A percentile compares a stretch with the other conserved stretches of the same genome.
These are phyloP conservation scores for Ceratocystis ficicola DNA, from an alignment of 2,329 filamentous ascomycete species.

Conservation along the genomic window DNA sequence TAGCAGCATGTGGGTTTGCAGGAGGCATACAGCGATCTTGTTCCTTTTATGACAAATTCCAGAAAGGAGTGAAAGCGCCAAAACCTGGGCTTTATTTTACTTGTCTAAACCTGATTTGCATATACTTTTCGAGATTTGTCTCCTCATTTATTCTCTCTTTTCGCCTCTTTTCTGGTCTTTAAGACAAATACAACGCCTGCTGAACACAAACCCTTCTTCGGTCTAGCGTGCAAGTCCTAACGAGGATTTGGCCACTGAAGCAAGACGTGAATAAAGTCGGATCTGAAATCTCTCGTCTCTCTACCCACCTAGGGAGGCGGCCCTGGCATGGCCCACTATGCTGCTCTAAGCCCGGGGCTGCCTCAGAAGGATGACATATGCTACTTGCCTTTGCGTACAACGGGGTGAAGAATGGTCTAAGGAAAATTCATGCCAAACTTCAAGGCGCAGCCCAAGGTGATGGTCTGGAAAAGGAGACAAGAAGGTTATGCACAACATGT, in stretches of 20 bases:
- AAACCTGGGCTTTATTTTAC: neutral
- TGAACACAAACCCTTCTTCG: neutral
- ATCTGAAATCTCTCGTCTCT: too few relatives aligned
- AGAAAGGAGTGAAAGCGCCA: neutral
- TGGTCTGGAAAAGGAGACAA: neutral
- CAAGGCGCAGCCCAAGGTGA: neutral
- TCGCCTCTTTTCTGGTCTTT: neutral
- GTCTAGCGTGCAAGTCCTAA: neutral
- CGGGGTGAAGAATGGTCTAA: too few relatives aligned
- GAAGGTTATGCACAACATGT: neutral
- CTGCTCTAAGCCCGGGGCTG: neutral
- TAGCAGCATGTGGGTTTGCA: neutral
- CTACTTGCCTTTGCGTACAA: neutral
- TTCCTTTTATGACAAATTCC: conserved; percentile 8
- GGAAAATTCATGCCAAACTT: too few relatives aligned
- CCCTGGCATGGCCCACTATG: neutral
- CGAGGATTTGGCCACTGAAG: neutral
- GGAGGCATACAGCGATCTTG: neutral
- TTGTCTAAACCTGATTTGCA: neutral
- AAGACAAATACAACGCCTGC: conserved; percentile 7
- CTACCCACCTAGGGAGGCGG: too few relatives aligned
- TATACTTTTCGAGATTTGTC: neutral
- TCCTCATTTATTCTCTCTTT: neutral
- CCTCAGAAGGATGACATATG: neutral
- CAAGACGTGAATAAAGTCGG: conserved; percentile 1